Evolutionary conservation across 2,329 filamentous ascomycete genomes (phyloP), one percentile per base, ranked within the genome.

Genomic region (Didymella glomerata): DNA sequence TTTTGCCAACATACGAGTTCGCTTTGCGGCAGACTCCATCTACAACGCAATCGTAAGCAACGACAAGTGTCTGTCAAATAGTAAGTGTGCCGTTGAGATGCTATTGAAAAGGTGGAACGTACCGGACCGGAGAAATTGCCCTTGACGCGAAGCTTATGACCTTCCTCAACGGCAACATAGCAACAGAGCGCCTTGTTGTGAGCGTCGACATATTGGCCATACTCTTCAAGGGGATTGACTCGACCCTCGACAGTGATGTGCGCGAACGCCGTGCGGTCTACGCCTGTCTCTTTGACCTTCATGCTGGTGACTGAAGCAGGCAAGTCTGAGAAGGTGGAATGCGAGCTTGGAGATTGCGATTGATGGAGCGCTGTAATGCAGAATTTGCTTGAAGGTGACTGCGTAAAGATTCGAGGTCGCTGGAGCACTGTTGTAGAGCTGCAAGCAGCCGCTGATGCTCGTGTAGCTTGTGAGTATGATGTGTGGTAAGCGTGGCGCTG

Each of bases 1-100:
- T 34, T 25, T 68, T 70, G 0, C 60, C 51, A 0, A 22, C 22
- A 41, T 48, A 63, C 0, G 52, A 51, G 18, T 50, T 42, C 0
- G 65, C 22, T 36, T 69, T 71, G 8, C 71, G 69, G 57, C 74
- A 48, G 48, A 78, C 44, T 2, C 78, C 79, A 45, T 81, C 79
- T 0, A 78, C 65, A 0, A 76, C 24, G 13, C 77, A 64, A 53
- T 81, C 79, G 30, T 76, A 67, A 8, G 68, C 65, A 2, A 74
- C 64, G 3, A 56, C 34, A 6, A 73, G 50, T 8, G 74, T 71
- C 55, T 73, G 8, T 25, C 24, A 7, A 7, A 25, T 25, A 25
- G 24, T 25, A 25, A 25, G 24, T 25, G 7, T 4, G 24, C 24
- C 7, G 20, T 20, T 16, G 6, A 2, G 9, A 34, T 11, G 6